A percentile compares a stretch with the other conserved stretches of the same genome.
phyloP scores from a whole-genome alignment of 805 yeast species.

The Ogataea paradorogensis region DNA sequence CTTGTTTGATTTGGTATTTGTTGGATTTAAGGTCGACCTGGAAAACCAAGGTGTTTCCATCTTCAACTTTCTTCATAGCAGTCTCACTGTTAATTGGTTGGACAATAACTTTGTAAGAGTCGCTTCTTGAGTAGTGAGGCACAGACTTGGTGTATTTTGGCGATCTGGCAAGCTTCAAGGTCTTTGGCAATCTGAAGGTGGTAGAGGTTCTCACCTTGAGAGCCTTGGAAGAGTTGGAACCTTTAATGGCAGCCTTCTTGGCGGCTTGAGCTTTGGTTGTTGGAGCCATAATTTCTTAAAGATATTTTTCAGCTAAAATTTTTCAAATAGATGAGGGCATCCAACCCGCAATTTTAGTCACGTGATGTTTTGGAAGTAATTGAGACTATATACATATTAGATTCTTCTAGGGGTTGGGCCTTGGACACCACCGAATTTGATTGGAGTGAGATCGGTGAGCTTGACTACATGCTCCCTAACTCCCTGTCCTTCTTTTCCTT shows the following conservation, averaged over 20 bases:
- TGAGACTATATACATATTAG: slow-evolving; percentile 7
- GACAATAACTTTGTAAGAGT: slow-evolving; percentile 90
- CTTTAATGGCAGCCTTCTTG: slow-evolving; percentile 98
- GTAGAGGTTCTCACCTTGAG: slow-evolving; percentile 92
- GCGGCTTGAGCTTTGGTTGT: slow-evolving; percentile 89
- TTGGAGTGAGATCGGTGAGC: slow-evolving; percentile 72
- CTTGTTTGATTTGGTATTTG: slow-evolving; percentile 98
- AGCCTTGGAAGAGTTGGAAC: slow-evolving; percentile 88
- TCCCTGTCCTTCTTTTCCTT: slow-evolving; percentile 81
- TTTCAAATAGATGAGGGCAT: slow-evolving; percentile 10
- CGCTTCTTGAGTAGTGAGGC: slow-evolving; percentile 96
- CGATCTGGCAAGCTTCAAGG: slow-evolving; percentile 86
- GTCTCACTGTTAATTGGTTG: slow-evolving; percentile 97
- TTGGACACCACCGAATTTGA: slow-evolving; percentile 91
- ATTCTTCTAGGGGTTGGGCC: slow-evolving; percentile 80
- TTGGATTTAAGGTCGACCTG: slow-evolving; percentile 95
- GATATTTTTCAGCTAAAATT: slow-evolving; percentile 13
- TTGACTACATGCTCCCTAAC: slow-evolving; percentile 67
- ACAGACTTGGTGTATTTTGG: slow-evolving; percentile 97
- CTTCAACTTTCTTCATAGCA: slow-evolving; percentile 99
- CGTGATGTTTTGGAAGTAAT: slow-evolving; percentile 9
- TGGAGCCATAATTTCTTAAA: slow-evolving; percentile 29
- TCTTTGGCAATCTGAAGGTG: slow-evolving; percentile 97
- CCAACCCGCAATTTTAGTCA: slow-evolving; percentile 6
- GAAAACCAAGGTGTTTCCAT: slow-evolving; percentile 98